These are phyloP conservation scores for Drechmeria coniospora DNA, from an alignment of 2,329 filamentous ascomycete genomes.

Conservation along the genomic window DNA sequence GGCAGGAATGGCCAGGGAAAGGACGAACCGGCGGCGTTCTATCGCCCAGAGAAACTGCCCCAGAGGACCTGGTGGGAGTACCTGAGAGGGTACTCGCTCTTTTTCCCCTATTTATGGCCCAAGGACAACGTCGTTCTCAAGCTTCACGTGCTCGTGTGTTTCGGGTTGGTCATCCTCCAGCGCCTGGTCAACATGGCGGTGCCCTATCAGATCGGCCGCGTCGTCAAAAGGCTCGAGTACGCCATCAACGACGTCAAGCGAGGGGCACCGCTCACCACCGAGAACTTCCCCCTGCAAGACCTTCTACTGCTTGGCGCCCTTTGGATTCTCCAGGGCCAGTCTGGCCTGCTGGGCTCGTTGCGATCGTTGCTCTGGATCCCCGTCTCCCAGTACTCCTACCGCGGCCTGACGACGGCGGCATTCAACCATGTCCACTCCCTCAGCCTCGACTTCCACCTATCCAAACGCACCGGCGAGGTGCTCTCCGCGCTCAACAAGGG, in stretches of 20 bases:
- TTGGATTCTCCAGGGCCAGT: slow-evolving; percentile 78
- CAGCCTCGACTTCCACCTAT: slow-evolving; percentile 89
- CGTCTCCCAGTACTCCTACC: slow-evolving; percentile 92
- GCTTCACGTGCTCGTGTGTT: slow-evolving; percentile 66
- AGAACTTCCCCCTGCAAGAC: slow-evolving; percentile 19
- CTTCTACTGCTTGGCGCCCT: slow-evolving; percentile 38
- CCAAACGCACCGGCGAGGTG: slow-evolving; percentile 92
- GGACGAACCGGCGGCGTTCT: slow-evolving; percentile 65
- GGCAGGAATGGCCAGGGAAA: slow-evolving; percentile 17
- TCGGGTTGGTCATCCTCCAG: slow-evolving; percentile 64
- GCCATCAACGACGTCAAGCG: slow-evolving; percentile 31
- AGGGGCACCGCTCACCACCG: slow-evolving; percentile 17
- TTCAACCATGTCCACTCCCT: slow-evolving; percentile 96
- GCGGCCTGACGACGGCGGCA: slow-evolving; percentile 80
- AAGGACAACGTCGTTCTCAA: slow-evolving; percentile 61
- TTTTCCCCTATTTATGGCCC: slow-evolving; percentile 96
- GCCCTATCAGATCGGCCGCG: slow-evolving; percentile 62
- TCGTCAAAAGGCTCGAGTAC: slow-evolving; percentile 57
- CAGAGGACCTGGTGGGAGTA: slow-evolving; percentile 95
- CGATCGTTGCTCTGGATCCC: slow-evolving; percentile 88
- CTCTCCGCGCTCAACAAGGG: slow-evolving; percentile 92
- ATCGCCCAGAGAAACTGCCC: slow-evolving; percentile 72
- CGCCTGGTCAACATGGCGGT: slow-evolving; percentile 77
- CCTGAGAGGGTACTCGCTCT: slow-evolving; percentile 75
- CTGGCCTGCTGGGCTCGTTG: slow-evolving; percentile 70